Percentiles rank a stretch among this genome's conserved stretches.
These are phyloP conservation scores for Petrea volubilis DNA, from an alignment of 257 asterid genomes.

Conservation along the genomic window DNA sequence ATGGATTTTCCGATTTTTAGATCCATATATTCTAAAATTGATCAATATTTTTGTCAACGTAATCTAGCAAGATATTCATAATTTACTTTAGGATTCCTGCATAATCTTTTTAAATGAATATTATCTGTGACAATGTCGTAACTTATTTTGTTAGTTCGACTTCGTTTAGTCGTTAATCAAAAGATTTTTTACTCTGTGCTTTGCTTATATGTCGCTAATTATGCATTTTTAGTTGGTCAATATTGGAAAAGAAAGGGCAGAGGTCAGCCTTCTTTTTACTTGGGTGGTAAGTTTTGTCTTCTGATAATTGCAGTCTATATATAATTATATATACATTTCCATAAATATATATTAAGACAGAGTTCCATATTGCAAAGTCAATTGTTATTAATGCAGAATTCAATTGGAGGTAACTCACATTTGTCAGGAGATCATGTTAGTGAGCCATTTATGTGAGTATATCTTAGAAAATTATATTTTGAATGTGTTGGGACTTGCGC, in stretches of 20 bases:
- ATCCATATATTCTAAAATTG: too few species aligned
- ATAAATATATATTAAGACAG: too few species aligned
- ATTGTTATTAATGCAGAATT: slow-evolving; percentile 86
- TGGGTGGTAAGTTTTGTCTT: slow-evolving; percentile 82
- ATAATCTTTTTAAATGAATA: not conserved
- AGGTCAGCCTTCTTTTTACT: slow-evolving; percentile 93
- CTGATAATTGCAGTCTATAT: slow-evolving; percentile 5
- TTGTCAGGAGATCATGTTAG: slow-evolving; percentile 91
- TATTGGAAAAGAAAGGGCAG: slow-evolving; percentile 98
- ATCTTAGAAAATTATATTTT: slow-evolving; percentile 16
- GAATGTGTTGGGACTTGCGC: too few species aligned
- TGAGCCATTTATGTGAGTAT: slow-evolving; percentile 93
- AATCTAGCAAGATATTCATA: too few species aligned
- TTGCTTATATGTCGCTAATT: slow-evolving; percentile 26
- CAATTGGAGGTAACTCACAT: slow-evolving; percentile 91
- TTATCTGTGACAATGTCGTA: slow-evolving; percentile 7
- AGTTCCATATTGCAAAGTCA: slow-evolving; percentile 25
- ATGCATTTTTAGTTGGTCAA: slow-evolving; percentile 76
- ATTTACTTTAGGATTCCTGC: too few species aligned
- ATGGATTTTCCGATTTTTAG: too few species aligned
- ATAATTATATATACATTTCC: too few species aligned
- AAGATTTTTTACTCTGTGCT: too few species aligned
- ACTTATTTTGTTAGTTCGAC: too few species aligned
- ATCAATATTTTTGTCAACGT: too few species aligned
- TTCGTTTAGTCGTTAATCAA: too few species aligned